phyloP scores from a whole-genome alignment of 225 moss, liverwort and hornwort species.

The Pleurozium schreberi region DNA sequence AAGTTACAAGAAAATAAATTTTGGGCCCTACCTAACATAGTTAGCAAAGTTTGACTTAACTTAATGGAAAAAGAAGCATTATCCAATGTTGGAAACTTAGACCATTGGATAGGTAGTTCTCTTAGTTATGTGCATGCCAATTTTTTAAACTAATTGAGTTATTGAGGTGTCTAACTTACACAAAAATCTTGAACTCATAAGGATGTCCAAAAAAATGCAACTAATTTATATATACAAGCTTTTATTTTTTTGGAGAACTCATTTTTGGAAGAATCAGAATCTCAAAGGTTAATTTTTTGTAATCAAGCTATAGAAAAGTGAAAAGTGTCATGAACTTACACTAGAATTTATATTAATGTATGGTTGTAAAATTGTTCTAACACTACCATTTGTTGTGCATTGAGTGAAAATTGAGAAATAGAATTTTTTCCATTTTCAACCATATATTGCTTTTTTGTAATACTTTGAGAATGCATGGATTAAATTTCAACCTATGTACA shows the following conservation, averaged over 20 bases:
- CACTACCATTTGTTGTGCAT: not conserved
- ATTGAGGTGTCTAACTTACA: no score
- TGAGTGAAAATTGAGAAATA: not conserved
- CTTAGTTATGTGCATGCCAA: no score
- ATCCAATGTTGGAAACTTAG: not conserved
- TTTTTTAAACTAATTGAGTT: no score
- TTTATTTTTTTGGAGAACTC: not conserved
- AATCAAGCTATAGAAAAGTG: not conserved
- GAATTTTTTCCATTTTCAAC: not conserved
- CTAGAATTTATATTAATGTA: not conserved
- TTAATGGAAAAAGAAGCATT: not conserved
- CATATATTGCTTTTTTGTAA: accelerated
- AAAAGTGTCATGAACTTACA: not conserved
- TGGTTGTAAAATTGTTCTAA: not conserved
- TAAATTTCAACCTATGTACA: not conserved
- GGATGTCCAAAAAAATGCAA: not conserved
- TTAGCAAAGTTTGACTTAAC: not conserved
- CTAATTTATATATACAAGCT: not conserved
- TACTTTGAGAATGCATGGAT: not conserved
- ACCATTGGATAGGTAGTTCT: no score
- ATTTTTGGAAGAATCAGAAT: not conserved
- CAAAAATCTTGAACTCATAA: not conserved
- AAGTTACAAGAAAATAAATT: not conserved
- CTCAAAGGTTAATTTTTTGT: not conserved
- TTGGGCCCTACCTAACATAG: accelerated